These are phyloP conservation scores for Cordyceps pruinosa DNA, from an alignment of 2,329 filamentous ascomycete genomes.

Conservation along the genomic window DNA sequence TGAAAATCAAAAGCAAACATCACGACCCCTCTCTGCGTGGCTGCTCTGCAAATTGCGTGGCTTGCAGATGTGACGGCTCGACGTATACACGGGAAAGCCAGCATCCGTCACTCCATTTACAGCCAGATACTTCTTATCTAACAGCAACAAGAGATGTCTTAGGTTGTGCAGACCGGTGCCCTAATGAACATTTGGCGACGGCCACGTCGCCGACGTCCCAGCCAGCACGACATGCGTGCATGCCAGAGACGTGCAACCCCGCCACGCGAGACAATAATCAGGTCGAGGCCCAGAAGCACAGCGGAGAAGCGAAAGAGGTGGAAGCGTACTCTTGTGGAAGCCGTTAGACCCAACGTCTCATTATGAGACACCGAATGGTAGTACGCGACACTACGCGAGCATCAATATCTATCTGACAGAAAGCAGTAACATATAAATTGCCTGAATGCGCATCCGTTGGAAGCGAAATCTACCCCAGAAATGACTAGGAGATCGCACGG, in stretches of 20 bases:
- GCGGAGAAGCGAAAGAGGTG: neutral
- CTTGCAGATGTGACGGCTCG: neutral
- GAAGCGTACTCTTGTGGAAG: no score
- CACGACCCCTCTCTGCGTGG: neutral
- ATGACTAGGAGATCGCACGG: no score
- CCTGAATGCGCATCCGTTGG: no score
- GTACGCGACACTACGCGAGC: no score
- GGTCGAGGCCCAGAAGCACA: neutral
- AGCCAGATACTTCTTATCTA: no score
- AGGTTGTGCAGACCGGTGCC: neutral
- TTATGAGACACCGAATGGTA: no score
- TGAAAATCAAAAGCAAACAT: constrained; percentile 3
- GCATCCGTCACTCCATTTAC: no score
- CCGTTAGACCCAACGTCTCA: no score
- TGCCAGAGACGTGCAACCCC: neutral
- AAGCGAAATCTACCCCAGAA: no score
- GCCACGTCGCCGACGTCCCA: neutral
- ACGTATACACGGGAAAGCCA: no score
- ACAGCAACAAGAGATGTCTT: neutral
- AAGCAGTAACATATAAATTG: no score
- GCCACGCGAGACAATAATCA: neutral
- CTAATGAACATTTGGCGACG: neutral
- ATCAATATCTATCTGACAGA: no score
- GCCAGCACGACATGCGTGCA: constrained; percentile 6
- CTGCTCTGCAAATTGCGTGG: neutral